phyloP scores from a whole-genome alignment of 2,329 filamentous ascomycete species.

The Fusarium lateritium region DNA sequence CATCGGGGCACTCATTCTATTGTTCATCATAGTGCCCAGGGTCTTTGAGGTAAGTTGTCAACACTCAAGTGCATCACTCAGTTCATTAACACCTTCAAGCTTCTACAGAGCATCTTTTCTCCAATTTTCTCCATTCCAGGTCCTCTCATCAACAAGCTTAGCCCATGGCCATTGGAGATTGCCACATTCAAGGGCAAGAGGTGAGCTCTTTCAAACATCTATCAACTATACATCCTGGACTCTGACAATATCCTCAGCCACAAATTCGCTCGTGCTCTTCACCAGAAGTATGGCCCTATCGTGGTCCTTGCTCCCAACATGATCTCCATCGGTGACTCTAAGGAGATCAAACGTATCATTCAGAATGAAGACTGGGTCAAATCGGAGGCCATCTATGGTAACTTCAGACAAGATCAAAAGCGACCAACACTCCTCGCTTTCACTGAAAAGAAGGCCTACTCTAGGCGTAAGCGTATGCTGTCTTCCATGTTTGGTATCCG shows the following conservation, averaged over 20 bases:
- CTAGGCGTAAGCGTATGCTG: constrained; percentile 7
- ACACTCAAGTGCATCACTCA: no score
- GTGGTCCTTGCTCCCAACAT: constrained; percentile 10
- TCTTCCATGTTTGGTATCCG: constrained; percentile 16
- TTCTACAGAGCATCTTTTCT: neutral
- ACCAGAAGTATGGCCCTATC: constrained; percentile 8
- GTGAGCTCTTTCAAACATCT: neutral
- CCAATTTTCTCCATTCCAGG: neutral
- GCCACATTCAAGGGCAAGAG: constrained; percentile 10
- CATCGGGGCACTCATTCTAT: neutral
- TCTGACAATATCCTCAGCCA: neutral
- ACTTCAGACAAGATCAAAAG: constrained; percentile 9
- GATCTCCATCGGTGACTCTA: constrained; percentile 8
- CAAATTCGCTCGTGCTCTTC: neutral
- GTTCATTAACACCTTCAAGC: neutral
- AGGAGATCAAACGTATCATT: constrained; percentile 5
- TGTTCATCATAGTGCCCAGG: constrained; percentile 1
- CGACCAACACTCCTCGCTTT: constrained; percentile 11
- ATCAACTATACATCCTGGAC: rapidly evolving
- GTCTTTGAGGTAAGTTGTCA: neutral
- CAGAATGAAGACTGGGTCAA: constrained; percentile 17
- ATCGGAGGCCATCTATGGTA: constrained; percentile 13
- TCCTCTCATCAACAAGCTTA: constrained; percentile 7
- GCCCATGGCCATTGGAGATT: constrained; percentile 7
- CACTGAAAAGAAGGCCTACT: constrained; percentile 13